Evolutionary conservation across 768 basidiomycete species (phyloP).

Genomic region (Fibroporia radiculosa): DNA sequence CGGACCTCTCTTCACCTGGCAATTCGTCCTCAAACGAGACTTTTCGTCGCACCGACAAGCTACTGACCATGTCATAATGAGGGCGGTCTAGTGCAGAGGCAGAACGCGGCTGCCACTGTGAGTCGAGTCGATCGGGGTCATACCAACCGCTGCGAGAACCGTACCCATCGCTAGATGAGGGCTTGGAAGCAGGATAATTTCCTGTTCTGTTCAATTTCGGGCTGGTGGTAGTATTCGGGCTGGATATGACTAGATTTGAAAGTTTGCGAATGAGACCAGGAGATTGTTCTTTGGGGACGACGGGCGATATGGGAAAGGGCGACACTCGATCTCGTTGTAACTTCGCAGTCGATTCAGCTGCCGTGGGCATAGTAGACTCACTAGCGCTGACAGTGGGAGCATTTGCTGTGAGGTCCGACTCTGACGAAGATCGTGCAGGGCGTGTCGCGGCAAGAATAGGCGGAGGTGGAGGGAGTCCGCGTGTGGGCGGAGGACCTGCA

Average conservation of each 20-base stretch:
- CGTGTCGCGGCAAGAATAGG: slow-evolving; percentile 2
- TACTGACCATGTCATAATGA: background rate
- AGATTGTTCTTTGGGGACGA: slow-evolving; percentile 21
- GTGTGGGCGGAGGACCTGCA: background rate
- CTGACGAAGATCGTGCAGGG: slow-evolving; percentile 7
- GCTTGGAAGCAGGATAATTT: background rate
- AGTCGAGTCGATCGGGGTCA: slow-evolving; percentile 8
- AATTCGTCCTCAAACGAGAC: slow-evolving; percentile 8
- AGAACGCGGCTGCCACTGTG: slow-evolving; percentile 19
- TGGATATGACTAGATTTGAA: slow-evolving; percentile 16
- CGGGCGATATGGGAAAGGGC: slow-evolving; percentile 43
- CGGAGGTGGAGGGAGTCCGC: background rate
- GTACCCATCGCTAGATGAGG: slow-evolving; percentile 5
- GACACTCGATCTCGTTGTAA: slow-evolving; percentile 35
- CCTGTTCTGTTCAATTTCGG: slow-evolving; percentile 1
- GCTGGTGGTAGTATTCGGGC: slow-evolving; percentile 14
- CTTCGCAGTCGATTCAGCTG: slow-evolving; percentile 6
- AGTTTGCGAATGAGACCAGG: slow-evolving; percentile 15
- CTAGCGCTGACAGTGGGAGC: slow-evolving; percentile 9
- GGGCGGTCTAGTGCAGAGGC: slow-evolving; percentile 12
- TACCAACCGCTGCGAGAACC: background rate
- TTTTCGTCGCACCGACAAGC: background rate
- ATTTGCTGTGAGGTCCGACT: slow-evolving; percentile 9
- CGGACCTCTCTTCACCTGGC: background rate
- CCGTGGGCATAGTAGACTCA: slow-evolving; percentile 14